phyloP scores from a whole-genome alignment of 805 yeast species.

The Schizosaccharomyces octosporus region DNA sequence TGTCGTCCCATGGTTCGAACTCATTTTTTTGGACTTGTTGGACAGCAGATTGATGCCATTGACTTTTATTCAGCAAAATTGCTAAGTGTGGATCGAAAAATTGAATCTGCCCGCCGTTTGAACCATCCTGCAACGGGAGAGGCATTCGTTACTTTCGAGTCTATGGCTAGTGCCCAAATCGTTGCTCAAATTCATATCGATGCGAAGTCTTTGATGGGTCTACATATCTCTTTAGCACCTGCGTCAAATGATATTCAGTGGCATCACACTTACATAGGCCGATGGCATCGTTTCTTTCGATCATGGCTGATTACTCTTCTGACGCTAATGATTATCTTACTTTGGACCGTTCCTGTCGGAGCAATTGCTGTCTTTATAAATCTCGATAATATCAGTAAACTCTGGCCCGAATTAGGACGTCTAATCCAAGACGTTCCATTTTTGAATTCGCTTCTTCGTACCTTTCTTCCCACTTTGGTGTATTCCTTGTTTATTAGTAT shows the following conservation, averaged over 20 bases:
- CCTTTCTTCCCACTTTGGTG: slow-evolving; percentile 71
- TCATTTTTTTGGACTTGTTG: slow-evolving; percentile 39
- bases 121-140: slow-evolving; percentile 67
- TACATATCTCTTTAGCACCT: slow-evolving; percentile 71
- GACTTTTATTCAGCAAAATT: slow-evolving; percentile 48
- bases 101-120: slow-evolving; percentile 33
- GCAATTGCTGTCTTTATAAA: slow-evolving; percentile 66
- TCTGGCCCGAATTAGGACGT: slow-evolving; percentile 64
- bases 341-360: slow-evolving; percentile 61
- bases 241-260: slow-evolving; percentile 90
- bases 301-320: slow-evolving; percentile 37
- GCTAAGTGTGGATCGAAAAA: slow-evolving; percentile 45
- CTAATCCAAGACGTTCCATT: slow-evolving; percentile 37
- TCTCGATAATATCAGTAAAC: slow-evolving; percentile 46
- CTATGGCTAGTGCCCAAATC: slow-evolving; percentile 89
- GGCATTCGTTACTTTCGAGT: slow-evolving; percentile 83
- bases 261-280: slow-evolving; percentile 65
- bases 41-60: slow-evolving; percentile 57
- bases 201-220: slow-evolving; percentile 49
- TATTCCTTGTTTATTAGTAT: slow-evolving; percentile 63
- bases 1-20: slow-evolving; percentile 36
- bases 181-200: slow-evolving; percentile 87
- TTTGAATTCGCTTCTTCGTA: slow-evolving; percentile 64
- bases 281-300: slow-evolving; percentile 43
- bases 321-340: slow-evolving; percentile 43